Conservation (phyloP, 257 asterid species). For the Solanum sitiens region DNA sequence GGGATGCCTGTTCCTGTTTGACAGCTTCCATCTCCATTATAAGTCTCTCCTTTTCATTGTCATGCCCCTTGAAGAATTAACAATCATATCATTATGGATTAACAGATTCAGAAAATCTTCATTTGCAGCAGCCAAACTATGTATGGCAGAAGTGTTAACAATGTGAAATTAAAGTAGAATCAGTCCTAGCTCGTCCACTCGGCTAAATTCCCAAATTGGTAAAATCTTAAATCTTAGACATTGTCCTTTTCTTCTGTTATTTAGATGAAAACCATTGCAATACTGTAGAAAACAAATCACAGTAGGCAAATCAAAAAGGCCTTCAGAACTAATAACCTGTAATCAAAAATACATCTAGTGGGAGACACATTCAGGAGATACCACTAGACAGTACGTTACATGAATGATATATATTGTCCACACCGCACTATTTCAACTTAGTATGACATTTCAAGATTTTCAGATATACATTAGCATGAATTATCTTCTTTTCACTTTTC, state of each 20-base stretch:
- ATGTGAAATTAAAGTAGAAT: not conserved
- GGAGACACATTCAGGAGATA: not conserved
- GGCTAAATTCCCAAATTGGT: not conserved
- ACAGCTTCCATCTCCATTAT: slow-evolving; percentile 89
- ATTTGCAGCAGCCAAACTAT: not conserved
- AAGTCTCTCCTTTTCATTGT: slow-evolving; percentile 74
- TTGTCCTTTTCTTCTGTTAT: not conserved
- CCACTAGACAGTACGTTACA: not conserved
- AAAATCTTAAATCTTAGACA: not conserved
- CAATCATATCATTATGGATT: slow-evolving; percentile 4
- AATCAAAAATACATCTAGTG: not conserved
- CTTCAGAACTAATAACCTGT: not conserved
- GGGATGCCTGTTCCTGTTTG: slow-evolving; percentile 58
- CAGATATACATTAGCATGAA: not conserved
- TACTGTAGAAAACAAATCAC: not conserved
- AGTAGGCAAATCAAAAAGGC: not conserved
- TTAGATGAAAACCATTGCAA: not conserved
- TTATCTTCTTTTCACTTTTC: not conserved
- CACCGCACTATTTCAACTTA: not conserved
- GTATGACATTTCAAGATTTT: not conserved
- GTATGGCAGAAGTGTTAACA: not conserved
- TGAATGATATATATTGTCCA: not conserved
- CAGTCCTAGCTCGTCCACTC: not conserved
- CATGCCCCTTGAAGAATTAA: slow-evolving; percentile 56
- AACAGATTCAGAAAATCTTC: not conserved